Evolutionary conservation across 345 rosid species (phyloP), one percentile per base, ranked within the genome.

Genomic region (Aegle marmelos): DNA sequence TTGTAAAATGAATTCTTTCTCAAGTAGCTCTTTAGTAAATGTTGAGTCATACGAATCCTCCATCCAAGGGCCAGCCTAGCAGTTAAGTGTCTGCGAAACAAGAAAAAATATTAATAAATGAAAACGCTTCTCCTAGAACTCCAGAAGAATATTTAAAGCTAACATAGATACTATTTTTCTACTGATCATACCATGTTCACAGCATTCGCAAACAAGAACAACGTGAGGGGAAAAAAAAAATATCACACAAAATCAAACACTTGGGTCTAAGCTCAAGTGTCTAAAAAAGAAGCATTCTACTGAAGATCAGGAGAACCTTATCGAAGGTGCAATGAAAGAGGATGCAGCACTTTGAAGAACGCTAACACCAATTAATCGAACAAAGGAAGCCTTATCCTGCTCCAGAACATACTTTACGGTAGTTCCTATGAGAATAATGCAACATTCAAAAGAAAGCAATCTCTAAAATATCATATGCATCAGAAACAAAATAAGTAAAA

Each of bases 321-420:
- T 81, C 25, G 99, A 91, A 80, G 99, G 98, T 30, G 98, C 98
- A 80, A 94, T 86, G 75, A 96, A 87, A 85, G 99, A 93, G 67
- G 97, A 91, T 66, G 99, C 98, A 78, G 86, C 94, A 89, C 98
- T 94, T 86, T 96, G 99, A 80, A 96, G 91, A 83, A 96, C 88
- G 59, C 99, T 96, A 58, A 89, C 68, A 64, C 98, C 98, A 84
- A 96, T 90, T 83, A 96, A 85, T 77, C 90, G 89, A 83, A 84
- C 76, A 87, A 96, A 96, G 76, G 98, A 82, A 75, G 89, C 81
- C 89, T 91, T 96, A 84, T 96, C 92, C 87, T 96, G 99, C 90
- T 96, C 98, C 91, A 96, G 75, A 73, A 96, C 99, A 86, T 82
- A 87, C 90, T 91, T 94, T 79, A 96, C 95, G 73, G 99, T 96